Evolutionary conservation across 306 rosid genomes (phyloP).

Genomic region (Cucurbita maxima): DNA sequence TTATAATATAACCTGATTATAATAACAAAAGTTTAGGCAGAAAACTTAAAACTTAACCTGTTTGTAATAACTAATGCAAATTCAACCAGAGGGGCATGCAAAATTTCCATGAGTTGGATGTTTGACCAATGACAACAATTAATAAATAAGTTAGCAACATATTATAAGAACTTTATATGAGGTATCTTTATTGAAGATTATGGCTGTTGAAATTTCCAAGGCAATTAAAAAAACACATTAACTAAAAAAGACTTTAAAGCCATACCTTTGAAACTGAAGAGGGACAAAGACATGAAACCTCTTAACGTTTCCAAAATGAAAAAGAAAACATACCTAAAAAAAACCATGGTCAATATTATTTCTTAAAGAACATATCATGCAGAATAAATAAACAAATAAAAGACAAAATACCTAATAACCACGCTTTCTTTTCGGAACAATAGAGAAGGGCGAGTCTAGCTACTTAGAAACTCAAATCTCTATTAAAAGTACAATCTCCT

Average conservation of each 20-base stretch:
- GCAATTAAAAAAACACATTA: background rate
- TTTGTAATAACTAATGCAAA: background rate
- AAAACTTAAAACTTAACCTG: background rate
- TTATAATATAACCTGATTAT: too few species aligned
- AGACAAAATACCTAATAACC: background rate
- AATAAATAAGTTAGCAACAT: background rate
- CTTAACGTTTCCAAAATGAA: background rate
- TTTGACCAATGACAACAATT: background rate
- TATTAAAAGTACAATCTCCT: background rate
- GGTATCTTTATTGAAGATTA: background rate
- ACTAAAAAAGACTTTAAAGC: background rate
- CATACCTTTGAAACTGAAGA: background rate
- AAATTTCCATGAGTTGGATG: background rate
- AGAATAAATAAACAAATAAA: background rate
- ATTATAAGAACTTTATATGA: background rate
- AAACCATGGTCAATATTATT: too few species aligned
- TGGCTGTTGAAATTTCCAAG: background rate
- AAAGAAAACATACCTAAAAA: background rate
- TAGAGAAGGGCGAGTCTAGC: background rate
- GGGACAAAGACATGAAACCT: background rate
- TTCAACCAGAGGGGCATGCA: background rate
- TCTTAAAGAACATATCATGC: background rate
- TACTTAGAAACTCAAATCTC: slow-evolving; percentile 1
- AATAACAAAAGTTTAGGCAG: too few species aligned
- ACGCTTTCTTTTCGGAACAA: background rate